Percentiles rank a stretch among this genome's conserved stretches.
phyloP scores from a whole-genome alignment of 1,284 basidiomycete genomes.

The Limonomyces culmigenus region DNA sequence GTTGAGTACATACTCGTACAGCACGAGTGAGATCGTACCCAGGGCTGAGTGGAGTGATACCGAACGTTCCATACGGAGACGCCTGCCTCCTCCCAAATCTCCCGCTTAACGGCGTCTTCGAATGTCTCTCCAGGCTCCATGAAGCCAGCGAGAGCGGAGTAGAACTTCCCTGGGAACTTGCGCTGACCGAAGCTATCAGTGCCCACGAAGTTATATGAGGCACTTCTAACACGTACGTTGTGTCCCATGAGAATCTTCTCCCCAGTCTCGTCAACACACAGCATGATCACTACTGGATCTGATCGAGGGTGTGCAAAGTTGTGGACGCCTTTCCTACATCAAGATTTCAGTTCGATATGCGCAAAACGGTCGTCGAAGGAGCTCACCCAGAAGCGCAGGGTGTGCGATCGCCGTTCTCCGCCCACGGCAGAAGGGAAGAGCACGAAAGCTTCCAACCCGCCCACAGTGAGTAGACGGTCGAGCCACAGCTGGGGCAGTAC shows the following conservation, averaged over 20 bases:
- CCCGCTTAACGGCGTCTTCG: slow-evolving; percentile 85
- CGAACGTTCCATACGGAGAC: slow-evolving; percentile 69
- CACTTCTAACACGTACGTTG: slow-evolving; percentile 33
- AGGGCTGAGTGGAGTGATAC: slow-evolving; percentile 80
- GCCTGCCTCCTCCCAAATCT: slow-evolving; percentile 93
- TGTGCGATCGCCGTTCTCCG: slow-evolving; percentile 37
- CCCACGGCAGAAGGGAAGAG: slow-evolving; percentile 54
- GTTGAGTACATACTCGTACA: neutral
- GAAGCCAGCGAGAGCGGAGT: slow-evolving; percentile 83
- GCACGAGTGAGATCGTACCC: slow-evolving; percentile 28
- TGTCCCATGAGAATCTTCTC: slow-evolving; percentile 79
- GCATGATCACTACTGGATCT: slow-evolving; percentile 87
- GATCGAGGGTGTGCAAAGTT: slow-evolving; percentile 85
- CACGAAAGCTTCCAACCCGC: slow-evolving; percentile 92
- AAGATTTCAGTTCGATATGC: slow-evolving; percentile 1
- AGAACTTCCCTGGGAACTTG: slow-evolving; percentile 56
- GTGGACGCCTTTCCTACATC: slow-evolving; percentile 57
- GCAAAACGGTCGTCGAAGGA: neutral
- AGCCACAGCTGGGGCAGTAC: slow-evolving; percentile 85
- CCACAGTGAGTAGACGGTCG: slow-evolving; percentile 76
- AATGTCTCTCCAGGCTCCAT: slow-evolving; percentile 89
- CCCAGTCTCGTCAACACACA: slow-evolving; percentile 60
- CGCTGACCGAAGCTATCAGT: slow-evolving; percentile 21
- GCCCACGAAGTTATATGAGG: neutral
- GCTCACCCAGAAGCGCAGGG: slow-evolving; percentile 55